phyloP scores from a whole-genome alignment of 306 rosid genomes.

The Quercus cerris region DNA sequence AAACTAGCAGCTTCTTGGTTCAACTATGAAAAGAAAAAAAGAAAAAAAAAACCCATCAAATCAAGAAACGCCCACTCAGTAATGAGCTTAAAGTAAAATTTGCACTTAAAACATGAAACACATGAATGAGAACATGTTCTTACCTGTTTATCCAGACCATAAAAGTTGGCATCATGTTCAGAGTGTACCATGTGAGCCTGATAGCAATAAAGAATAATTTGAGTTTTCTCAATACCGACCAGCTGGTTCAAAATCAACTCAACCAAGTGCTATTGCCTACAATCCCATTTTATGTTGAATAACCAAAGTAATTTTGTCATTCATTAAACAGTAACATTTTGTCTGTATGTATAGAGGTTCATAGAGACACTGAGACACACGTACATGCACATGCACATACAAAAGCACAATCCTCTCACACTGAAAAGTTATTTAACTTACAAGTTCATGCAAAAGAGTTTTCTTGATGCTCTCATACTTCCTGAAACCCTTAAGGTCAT shows the following conservation, averaged over 20 bases:
- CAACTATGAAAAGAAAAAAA: slow-evolving; percentile 34
- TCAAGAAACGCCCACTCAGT: slow-evolving; percentile 9
- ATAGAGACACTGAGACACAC: neutral
- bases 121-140: neutral
- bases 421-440: slow-evolving; percentile 33
- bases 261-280: neutral
- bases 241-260: neutral
- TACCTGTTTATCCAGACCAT: slow-evolving; percentile 87
- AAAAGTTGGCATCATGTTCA: slow-evolving; percentile 84
- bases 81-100: slow-evolving; percentile 3
- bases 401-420: neutral
- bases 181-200: slow-evolving; percentile 93
- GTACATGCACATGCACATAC: neutral
- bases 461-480: slow-evolving; percentile 81
- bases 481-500: slow-evolving; percentile 91
- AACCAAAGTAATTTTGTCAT: neutral
- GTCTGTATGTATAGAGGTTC: neutral
- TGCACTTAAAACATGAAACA: neutral
- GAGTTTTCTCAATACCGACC: slow-evolving; percentile 15
- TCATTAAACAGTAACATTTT: neutral
- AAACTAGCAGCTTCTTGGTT: slow-evolving; percentile 81
- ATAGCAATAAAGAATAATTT: slow-evolving; percentile 23
- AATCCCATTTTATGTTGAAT: neutral
- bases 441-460: slow-evolving; percentile 97
- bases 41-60: slow-evolving; percentile 14